Evolutionary conservation across 192 early-diverging fungal species (phyloP), one percentile per base, ranked within the genome.

Genomic region (Podila horticola): DNA sequence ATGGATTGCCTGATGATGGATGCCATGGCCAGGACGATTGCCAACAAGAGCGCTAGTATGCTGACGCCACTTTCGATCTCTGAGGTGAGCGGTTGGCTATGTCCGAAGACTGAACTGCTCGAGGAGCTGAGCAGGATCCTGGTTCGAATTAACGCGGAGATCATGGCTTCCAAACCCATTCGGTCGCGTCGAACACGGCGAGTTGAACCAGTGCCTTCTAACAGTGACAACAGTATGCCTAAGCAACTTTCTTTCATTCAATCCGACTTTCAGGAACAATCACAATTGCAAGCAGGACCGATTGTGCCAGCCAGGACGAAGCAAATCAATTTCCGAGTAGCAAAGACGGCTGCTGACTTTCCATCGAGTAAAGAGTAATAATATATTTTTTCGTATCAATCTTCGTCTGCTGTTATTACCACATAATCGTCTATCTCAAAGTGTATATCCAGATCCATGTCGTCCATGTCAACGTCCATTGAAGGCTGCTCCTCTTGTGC

Each of bases 71-170:
- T 17, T 51, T 51, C 50, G 50, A 51, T 51, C 15, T 51, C 15
- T 22, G 50, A 51, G 19, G 50, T 20, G 17, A 51, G 50, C 50
- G 19, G n/a, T 51, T 51, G 50, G 50, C 50, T 51, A 22, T 51
- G 50, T 22, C 19, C 50, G 6, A 51, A 51, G n/a, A 17, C 50
- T 51, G 50, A 51, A 4, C 50, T 51, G 6, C 50, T 51, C n/a
- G 50, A 51, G 19, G 50, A 51, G 50, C 50, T 51, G 50, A 51
- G 50, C 50, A 15, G n/a, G 50, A 51, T 51, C 50, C 50, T 51
- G 15, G 50, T 51, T 22, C 50, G 50, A 17, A 51, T 51, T 4
- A 51, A 51, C n/a, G 50, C 6, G 50, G 50, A 51, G 50, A 51
- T 51, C 19, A 51, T 22, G n/a, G 50, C 15, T 2, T 51, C 50